Evolutionary conservation across 2,329 filamentous ascomycete genomes (phyloP), one percentile per base, ranked within the genome.

Genomic region (Celoporthe dispersa): DNA sequence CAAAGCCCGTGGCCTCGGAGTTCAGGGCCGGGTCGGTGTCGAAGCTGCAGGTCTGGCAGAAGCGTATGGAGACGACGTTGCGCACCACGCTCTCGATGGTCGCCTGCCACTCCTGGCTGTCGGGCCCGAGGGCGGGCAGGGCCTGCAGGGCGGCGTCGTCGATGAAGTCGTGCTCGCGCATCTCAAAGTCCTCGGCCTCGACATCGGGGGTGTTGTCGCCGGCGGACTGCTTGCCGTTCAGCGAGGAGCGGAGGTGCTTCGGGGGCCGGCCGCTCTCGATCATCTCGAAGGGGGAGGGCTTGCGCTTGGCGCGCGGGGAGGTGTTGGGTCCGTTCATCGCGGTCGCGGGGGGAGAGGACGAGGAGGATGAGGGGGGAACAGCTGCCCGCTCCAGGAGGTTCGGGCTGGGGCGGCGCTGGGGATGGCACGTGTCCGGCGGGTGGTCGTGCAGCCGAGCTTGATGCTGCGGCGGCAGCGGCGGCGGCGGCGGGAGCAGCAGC

Each of bases 21-120:
- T 94, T 94, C 80, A 97, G 87, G 8, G 96, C 96, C 37, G 93
- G 85, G 76, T 99, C 96, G n/a, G 96, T 98, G 80, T 99, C 96
- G 80, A 99, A 99, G 33, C 95, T 94, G 80, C 93, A 97, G 0
- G 96, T 98, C 85, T 98, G 94, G 80, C 95, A 98, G 84, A 99
- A 99, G 75, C 97, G 92, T 77, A 99, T 98, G n/a, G 95, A 97
- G 64, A 99, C 96, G 25, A 98, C 96, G 75, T 94, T 97, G 79
- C 92, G 91, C 67, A 99, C 94, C 3, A 99, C 96, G 72, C 90
- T 91, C 81, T 98, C 94, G 71, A 98, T 97, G 0, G 94, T 98
- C 65, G 91, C 92, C 81, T 98, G 95, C 96, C 96, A 99, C 82
- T 97, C 94, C 33, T 90, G 90, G 2, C 91, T 92, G 75, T 94